Evolutionary conservation across 140 eudicot species (phyloP), one percentile per base, ranked within the genome.

Genomic region (Bidens hawaiensis): DNA sequence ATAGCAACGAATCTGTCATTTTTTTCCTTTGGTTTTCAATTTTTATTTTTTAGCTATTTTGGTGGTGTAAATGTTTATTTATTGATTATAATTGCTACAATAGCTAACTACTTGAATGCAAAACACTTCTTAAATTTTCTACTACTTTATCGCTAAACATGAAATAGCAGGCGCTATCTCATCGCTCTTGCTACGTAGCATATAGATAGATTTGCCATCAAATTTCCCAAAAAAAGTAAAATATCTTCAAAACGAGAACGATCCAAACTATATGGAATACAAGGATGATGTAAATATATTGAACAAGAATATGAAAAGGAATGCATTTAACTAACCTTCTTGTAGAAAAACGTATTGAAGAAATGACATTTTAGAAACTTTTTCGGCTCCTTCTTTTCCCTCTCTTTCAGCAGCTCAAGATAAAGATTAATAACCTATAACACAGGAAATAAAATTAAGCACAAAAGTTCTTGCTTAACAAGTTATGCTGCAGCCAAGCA

Each of bases 281-380:
- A 23, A 67, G 55, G 10, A 59, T 67, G 15, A 66, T 18, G 65
- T 8, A 54, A 53, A 40, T 48, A 14, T 67, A 25, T 18, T 12
- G n/a, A 52, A 68, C 8, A 40, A 1, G 24, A 5, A 60, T 56
- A 34, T 12, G 16, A 30, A 14, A 25, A 34, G 30, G 3, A 19
- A 42, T 34, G 68, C 25, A 23, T 49, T 27, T 14, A 71, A 74
- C 90, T 21, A 47, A 91, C 98, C 96, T 91, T 87, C 67, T 91
- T 91, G 76, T 91, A 91, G 70, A 91, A 91, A 74, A 91, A 91
- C 3, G 98, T 91, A 82, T 74, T 91, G 49, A 91, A 85, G 82
- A 91, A 91, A 81, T 91, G 98, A 64, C 96, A 91, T 63, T 91
- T 91, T 65, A 91, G 71, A 51, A 80, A 84, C 72, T 84, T 85